Base-by-base conservation (phyloP, 441 rosid genomes). In the Eutrema salsugineum region DNA sequence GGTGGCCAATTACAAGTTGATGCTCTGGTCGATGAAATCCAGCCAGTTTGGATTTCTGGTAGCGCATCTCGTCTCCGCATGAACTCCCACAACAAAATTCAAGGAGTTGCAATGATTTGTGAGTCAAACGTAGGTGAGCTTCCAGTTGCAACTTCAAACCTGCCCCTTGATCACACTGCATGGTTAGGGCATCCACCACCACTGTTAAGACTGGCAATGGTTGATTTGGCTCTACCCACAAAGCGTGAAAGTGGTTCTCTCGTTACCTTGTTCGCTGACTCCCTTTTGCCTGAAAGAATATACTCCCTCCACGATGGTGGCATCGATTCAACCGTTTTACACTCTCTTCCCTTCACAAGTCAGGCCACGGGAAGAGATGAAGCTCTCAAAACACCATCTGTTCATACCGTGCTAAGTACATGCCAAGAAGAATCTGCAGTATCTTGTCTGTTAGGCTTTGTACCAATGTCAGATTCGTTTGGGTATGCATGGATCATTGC, bases 111-210 rank as follows among this genome's bases (percentile, higher is more conserved):
- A 51, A 95, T 93, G 99, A 91, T 95, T 53, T 93, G 97, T 55
- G 99, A 95, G 81, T 74, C 95, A 42, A 79, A 66, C 30, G 49
- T 78, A 24, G 61, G 58, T 20, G 85, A 86, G 68, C 78, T 72
- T 75, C 84, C 87, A 38, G 63, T 78, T 60, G 71, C 84, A 84
- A 82, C 80, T 77, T 79, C 84, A 68, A 87, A 83, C 80, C 80
- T 87, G 57, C 81, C 90, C 5, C 82, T 79, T 76, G 91, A 87
- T 81, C 83, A 83, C 76, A 81, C 87, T 47, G 85, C 84, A 71
- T 95, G 99, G 98, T 75, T 85, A 74, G 97, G 97, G 59, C 84
- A 87, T 81, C 88, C 96, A 12, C 99, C 98, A 6, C 97, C 98
- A 2, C 77, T 95, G 82, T 75, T 95, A 83, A 86, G 97, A 70